A percentile compares a stretch with the other conserved stretches of the same genome.
These are phyloP conservation scores for Daldinia eschscholtzii DNA, from an alignment of 2,329 filamentous ascomycete genomes.

Conservation along the genomic window DNA sequence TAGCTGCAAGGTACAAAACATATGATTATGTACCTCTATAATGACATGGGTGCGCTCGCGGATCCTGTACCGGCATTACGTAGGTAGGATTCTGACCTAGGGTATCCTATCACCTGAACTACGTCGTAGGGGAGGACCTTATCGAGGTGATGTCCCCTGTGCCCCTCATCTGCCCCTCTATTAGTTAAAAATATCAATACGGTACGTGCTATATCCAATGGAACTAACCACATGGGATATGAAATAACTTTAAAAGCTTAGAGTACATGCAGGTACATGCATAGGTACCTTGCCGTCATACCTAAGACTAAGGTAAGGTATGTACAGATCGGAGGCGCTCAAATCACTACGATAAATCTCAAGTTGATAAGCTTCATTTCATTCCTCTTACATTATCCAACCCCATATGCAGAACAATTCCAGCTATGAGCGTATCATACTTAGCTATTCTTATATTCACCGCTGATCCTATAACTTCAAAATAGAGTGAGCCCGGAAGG, in stretches of 20 bases:
- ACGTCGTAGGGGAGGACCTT: neutral
- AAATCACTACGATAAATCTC: constrained; percentile 17
- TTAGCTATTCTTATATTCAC: constrained; percentile 1
- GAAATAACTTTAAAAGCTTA: neutral
- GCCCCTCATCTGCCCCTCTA: constrained; percentile 8
- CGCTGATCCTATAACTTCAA: neutral
- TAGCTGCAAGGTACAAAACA: neutral
- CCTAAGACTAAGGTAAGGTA: neutral
- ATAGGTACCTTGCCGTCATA: constrained; percentile 21
- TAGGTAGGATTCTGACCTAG: neutral
- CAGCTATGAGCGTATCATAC: constrained; percentile 6
- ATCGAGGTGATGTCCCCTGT: neutral
- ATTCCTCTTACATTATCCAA: constrained; percentile 10
- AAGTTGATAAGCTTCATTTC: constrained; percentile 7
- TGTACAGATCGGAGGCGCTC: constrained; percentile 8
- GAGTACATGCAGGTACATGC: constrained; percentile 11
- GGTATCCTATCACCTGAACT: constrained; percentile 1
- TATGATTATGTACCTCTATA: neutral
- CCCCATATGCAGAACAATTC: neutral
- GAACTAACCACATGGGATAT: constrained; percentile 12
- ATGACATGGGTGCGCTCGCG: neutral
- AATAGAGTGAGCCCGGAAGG: neutral
- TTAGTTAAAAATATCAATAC: constrained; percentile 6
- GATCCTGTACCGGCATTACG: constrained; percentile 2
- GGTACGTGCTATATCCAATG: neutral